These are phyloP conservation scores for Corchorus olitorius DNA, from an alignment of 345 rosid species.

Conservation along the genomic window DNA sequence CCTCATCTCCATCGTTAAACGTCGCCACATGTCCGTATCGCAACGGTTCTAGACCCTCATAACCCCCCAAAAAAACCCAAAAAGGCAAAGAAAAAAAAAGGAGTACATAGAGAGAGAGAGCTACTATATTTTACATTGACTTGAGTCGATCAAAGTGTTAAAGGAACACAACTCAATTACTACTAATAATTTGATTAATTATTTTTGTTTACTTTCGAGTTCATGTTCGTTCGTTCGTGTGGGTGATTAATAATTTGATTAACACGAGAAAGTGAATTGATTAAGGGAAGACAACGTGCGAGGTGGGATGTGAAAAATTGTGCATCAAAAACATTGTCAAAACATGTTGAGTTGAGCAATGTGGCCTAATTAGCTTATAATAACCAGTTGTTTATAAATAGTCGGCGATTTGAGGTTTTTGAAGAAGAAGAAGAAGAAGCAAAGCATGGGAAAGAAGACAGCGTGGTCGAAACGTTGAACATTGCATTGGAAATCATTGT, in stretches of 20 bases:
- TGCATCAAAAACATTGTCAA: constrained; percentile 34
- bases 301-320: constrained; percentile 62
- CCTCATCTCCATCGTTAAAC: constrained; percentile 78
- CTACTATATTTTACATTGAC: constrained; percentile 11
- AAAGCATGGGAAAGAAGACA: constrained; percentile 42
- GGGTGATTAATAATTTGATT: constrained; percentile 24
- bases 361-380: background rate
- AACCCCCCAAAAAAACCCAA: background rate
- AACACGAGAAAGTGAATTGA: background rate
- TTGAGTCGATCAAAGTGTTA: constrained; percentile 14
- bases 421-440: constrained; percentile 4
- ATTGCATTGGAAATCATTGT: constrained; percentile 41
- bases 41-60: constrained; percentile 63
- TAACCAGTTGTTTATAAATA: background rate
- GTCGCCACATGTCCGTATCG: constrained; percentile 83
- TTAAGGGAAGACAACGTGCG: constrained; percentile 46
- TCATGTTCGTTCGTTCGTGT: constrained; percentile 18
- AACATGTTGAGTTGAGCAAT: constrained; percentile 21
- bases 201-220: constrained; percentile 22
- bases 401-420: constrained; percentile 35
- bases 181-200: constrained; percentile 38
- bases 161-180: constrained; percentile 6
- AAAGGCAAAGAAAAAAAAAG: background rate
- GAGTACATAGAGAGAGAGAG: constrained; percentile 31
- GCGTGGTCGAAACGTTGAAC: constrained; percentile 90